Base-by-base conservation (phyloP, 345 rosid species). In the Salix koriyanagi region DNA sequence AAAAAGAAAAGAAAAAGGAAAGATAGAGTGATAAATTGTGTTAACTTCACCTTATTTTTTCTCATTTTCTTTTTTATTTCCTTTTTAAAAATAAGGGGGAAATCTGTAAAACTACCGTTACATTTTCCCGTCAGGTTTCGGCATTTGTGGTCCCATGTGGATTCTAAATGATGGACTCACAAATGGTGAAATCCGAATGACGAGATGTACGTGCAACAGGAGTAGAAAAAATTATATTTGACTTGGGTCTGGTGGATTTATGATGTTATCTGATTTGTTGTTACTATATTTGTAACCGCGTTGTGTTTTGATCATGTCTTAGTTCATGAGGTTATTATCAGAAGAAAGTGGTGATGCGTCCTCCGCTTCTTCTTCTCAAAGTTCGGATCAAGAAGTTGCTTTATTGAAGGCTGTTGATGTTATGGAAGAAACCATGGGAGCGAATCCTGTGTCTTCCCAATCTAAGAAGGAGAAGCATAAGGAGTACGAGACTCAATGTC, bases 321-420 rank as follows among this genome's bases (percentile, higher is more conserved):
- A 95, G 97, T 93, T 88, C 78, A 71, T 89, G 86, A 91, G 98
- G 85, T 81, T 95, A 74, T 88, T 95, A 9, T 74, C 94, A n/a
- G 97, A 93, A 85, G 96, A 90, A 72, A 74, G 84, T 0, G 86
- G 84, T 75, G 94, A 84, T 30, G 74, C 73, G 79, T 80, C 92
- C 80, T 80, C 92, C 79, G 79, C 91, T 81, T 69, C 77, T 2
- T 80, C 91, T 82, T 69, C 77, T 2, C 86, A 88, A 76, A 82
- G 75, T 79, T 70, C 81, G 74, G 93, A 90, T 56, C 83, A 84
- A 67, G 94, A 91, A 80, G 54, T 80, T 75, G 97, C 97, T 21
- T 79, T 95, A 82, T 83, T 89, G 11, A 93, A 93, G 81, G 93
- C 96, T 80, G 86, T 90, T 79, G 99, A 93, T 69, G 84, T 75